These are phyloP conservation scores for Didymella lethalis DNA, from an alignment of 2,329 filamentous ascomycete species.

Conservation along the genomic window DNA sequence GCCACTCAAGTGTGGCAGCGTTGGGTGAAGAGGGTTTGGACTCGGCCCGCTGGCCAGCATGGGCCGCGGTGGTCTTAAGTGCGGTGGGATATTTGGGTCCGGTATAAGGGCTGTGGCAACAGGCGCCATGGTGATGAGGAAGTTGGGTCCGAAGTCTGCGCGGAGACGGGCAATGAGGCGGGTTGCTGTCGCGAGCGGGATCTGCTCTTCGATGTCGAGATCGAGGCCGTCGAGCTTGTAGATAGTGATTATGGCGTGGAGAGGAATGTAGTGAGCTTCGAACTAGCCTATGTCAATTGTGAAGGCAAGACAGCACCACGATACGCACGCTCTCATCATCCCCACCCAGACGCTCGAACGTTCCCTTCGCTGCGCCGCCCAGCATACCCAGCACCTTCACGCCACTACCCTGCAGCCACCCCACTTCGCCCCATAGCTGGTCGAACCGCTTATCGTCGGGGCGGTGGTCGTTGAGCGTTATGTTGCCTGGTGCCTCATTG, in stretches of 20 bases:
- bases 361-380: slow-evolving; percentile 82
- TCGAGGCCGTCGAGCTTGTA: slow-evolving; percentile 56
- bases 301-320: too few species aligned
- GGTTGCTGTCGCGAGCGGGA: slow-evolving; percentile 70
- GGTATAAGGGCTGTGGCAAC: slow-evolving; percentile 77
- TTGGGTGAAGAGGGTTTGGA: slow-evolving; percentile 46
- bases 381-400: slow-evolving; percentile 87
- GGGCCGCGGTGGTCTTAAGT: slow-evolving; percentile 41
- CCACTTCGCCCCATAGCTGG: slow-evolving; percentile 80
- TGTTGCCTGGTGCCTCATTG: slow-evolving; percentile 69
- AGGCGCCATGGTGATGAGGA: slow-evolving; percentile 82
- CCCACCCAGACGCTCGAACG: slow-evolving; percentile 62
- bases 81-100: slow-evolving; percentile 44
- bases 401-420: slow-evolving; percentile 73
- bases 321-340: slow-evolving; percentile 42
- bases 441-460: slow-evolving; percentile 73
- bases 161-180: slow-evolving; percentile 59
- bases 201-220: slow-evolving; percentile 69
- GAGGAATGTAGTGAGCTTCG: slow-evolving; percentile 74
- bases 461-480: slow-evolving; percentile 82
- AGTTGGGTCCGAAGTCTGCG: slow-evolving; percentile 71
- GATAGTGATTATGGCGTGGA: slow-evolving; percentile 69
- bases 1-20: slow-evolving; percentile 72
- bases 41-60: slow-evolving; percentile 39
- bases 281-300: slow-evolving; percentile 58